Evolutionary conservation across 352 stramenopile species (phyloP).

Genomic region (Blastocystis sp.): DNA sequence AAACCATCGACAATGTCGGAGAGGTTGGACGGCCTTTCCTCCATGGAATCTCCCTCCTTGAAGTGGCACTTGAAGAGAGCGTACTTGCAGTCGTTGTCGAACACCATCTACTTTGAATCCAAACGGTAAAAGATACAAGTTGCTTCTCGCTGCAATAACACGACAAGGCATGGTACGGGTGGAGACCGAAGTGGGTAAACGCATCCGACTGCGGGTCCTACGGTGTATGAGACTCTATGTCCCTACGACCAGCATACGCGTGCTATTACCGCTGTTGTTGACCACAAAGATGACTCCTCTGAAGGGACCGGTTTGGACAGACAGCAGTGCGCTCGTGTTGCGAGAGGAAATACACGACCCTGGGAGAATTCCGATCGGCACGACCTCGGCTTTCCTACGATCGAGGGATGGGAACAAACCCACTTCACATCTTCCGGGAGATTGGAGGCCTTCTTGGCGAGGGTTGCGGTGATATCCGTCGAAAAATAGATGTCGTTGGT

Average conservation of each 20-base stretch:
- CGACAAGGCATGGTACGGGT: conserved; percentile 15
- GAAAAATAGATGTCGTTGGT: conserved; percentile 46
- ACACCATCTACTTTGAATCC: background rate
- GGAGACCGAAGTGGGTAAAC: conserved; percentile 23
- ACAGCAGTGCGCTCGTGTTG: conserved; percentile 29
- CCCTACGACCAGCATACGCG: conserved; percentile 21
- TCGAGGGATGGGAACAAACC: background rate
- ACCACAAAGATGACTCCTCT: conserved; percentile 26
- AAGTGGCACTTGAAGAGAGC: conserved; percentile 35
- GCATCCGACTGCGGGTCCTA: background rate
- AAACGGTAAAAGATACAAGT: background rate
- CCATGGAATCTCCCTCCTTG: background rate
- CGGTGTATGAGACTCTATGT: background rate
- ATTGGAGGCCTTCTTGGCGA: conserved; percentile 6
- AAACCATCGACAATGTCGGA: background rate
- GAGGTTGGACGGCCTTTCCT: background rate
- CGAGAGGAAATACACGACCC: conserved; percentile 13
- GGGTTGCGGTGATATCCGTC: background rate
- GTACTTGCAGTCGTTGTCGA: conserved; percentile 53
- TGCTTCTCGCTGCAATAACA: conserved; percentile 16
- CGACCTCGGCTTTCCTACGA: conserved; percentile 25
- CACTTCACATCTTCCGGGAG: conserved; percentile 35
- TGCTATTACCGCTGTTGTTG: background rate
- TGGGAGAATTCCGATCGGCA: conserved; percentile 12
- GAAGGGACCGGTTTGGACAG: conserved; percentile 36